Evolutionary conservation across 768 basidiomycete genomes (phyloP).

Genomic region (Rhodotorula diobovata): DNA sequence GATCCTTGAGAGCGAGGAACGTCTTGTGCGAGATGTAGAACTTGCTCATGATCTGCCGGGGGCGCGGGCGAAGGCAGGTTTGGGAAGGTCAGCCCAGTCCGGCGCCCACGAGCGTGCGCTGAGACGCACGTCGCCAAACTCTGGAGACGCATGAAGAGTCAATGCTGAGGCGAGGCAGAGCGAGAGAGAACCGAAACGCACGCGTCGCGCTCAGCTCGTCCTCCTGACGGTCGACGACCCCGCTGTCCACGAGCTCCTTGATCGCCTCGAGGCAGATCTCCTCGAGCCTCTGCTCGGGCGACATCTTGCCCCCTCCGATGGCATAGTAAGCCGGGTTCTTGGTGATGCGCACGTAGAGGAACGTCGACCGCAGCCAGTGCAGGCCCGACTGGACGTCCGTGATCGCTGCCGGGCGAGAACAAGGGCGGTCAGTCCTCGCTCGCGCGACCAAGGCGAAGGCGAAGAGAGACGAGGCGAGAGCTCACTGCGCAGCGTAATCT

Average conservation of each 20-base stretch:
- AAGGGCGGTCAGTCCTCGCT: no score
- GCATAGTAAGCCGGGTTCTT: constrained; percentile 74
- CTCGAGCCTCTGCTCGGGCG: constrained; percentile 51
- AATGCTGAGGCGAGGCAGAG: background rate
- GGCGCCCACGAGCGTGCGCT: no score
- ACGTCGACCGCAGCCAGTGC: constrained; percentile 76
- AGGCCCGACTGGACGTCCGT: constrained; percentile 64
- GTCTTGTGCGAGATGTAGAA: constrained; percentile 55
- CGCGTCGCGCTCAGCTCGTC: constrained; percentile 18
- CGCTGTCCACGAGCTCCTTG: constrained; percentile 47
- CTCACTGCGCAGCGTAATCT: constrained; percentile 62
- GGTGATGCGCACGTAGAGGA: constrained; percentile 77
- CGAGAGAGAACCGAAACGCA: background rate
- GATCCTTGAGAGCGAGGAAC: constrained; percentile 56
- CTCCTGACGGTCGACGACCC: constrained; percentile 48
- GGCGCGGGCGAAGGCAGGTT: constrained; percentile 57
- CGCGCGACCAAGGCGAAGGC: constrained; percentile 50
- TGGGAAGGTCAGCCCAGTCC: constrained; percentile 35
- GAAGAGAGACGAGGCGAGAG: no score
- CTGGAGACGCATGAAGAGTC: background rate
- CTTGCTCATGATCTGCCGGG: constrained; percentile 36
- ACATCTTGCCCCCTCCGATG: constrained; percentile 2
- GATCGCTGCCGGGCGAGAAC: constrained; percentile 55
- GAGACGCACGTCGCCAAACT: constrained; percentile 54
- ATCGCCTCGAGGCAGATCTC: constrained; percentile 59